Evolutionary conservation across 2,329 filamentous ascomycete genomes (phyloP).

Genomic region (Trichoderma cornu-damae): DNA sequence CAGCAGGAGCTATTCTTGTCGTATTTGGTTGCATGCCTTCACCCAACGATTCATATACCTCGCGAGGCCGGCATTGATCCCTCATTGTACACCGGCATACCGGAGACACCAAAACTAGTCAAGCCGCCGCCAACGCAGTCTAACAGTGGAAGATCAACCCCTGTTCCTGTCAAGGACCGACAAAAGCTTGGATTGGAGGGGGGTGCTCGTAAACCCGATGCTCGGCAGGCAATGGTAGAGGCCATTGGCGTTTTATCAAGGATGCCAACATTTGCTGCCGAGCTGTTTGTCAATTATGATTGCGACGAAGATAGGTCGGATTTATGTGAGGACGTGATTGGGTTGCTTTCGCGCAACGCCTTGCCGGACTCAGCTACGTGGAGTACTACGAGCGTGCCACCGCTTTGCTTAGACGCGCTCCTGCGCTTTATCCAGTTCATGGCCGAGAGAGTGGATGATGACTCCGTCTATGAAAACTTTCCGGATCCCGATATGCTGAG

Average conservation of each 20-base stretch:
- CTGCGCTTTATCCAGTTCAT: constrained; percentile 89
- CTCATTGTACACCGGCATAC: constrained; percentile 85
- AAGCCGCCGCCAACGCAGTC: constrained; percentile 70
- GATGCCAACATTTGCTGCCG: constrained; percentile 90
- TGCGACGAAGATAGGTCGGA: constrained; percentile 89
- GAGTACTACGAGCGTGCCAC: constrained; percentile 98
- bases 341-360: constrained; percentile 85
- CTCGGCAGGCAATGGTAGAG: constrained; percentile 96
- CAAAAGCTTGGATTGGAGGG: constrained; percentile 91
- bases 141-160: constrained; percentile 78
- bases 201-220: constrained; percentile 85
- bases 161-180: constrained; percentile 85
- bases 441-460: constrained; percentile 74
- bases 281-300: constrained; percentile 97
- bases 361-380: constrained; percentile 96
- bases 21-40: constrained; percentile 88
- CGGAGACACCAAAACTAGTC: constrained; percentile 80
- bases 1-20: constrained; percentile 96
- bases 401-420: constrained; percentile 86
- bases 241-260: constrained; percentile 85
- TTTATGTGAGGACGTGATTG: constrained; percentile 92
- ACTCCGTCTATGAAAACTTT: constrained; percentile 57
- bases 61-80: constrained; percentile 86
- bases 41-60: constrained; percentile 91
- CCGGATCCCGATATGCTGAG: constrained; percentile 61